Evolutionary conservation across 169 alveolate genomes (phyloP), one percentile per base, ranked within the genome.

Genomic region (Plasmodium relictum): DNA sequence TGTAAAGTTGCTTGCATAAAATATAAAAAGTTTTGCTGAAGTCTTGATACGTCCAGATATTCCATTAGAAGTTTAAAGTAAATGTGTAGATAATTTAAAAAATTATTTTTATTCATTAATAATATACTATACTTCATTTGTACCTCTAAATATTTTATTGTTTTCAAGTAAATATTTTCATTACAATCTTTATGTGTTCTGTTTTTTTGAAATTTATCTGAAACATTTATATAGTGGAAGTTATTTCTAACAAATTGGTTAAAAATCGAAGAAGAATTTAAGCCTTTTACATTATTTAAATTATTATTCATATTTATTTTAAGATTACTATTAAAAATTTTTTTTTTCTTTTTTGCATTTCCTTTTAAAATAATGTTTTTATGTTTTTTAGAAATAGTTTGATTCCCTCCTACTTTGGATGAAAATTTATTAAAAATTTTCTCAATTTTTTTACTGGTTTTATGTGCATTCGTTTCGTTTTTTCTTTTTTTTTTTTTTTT

Each of bases 111-210:
- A 68, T 78, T 78, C 89, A 78, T 78, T 20, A 78, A 18, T 63
- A 63, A 78, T 24, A 78, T 63, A 42, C 89, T 78, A 56, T 78
- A 63, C 37, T 69, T 66, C 78, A 78, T 78, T 48, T 78, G 89
- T 42, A 22, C 31, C 26, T 78, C 80, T 8, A 78, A 52, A 65
- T 63, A 78, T 52, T 78, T 78, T 18, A 78, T 56, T 16, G 89
- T 78, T 54, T 78, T 63, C 26, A 78, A 22, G 54, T 78, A 78
- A 41, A 58, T 39, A 16, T 63, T 78, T 41, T 22, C 18, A 26
- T 45, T 44, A 22, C 54, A 20, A 18, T 18, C 16, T 54, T 54
- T 54, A 4, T 54, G 6, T 3, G 63, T 54, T 1, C 3, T 31
- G 3, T 31, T 31, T 31, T 31, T 31, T 3, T 31, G 39, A 31